phyloP scores from a whole-genome alignment of 2,329 filamentous ascomycete species.

The Aspergillus nomiae region DNA sequence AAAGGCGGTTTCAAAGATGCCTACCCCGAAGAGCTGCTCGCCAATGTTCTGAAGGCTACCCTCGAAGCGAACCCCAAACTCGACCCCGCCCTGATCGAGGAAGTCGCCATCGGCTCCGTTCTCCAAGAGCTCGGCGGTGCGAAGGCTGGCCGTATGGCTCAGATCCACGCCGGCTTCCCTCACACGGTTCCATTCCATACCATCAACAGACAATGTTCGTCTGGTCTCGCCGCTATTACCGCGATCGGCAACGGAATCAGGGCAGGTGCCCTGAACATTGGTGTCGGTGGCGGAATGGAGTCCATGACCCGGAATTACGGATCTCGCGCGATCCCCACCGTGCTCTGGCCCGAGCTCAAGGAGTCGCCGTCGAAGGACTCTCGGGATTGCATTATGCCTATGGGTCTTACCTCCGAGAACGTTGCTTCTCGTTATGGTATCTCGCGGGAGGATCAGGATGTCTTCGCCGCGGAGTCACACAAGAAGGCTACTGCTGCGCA shows the following conservation, averaged over 20 bases:
- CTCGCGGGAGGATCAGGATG: conserved; percentile 75
- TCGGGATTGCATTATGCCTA: conserved; percentile 87
- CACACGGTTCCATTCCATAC: conserved; percentile 77
- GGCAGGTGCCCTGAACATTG: conserved; percentile 70
- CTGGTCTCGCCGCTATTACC: conserved; percentile 75
- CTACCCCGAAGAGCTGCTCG: conserved; percentile 86
- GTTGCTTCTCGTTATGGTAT: conserved; percentile 78
- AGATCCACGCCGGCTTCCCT: conserved; percentile 79
- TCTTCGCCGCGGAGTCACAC: conserved; percentile 76
- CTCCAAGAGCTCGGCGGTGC: conserved; percentile 86
- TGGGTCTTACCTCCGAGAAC: conserved; percentile 90
- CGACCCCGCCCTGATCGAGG: conserved; percentile 69
- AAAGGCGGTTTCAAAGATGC: conserved; percentile 83
- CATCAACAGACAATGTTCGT: conserved; percentile 83
- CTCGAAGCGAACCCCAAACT: conserved; percentile 72
- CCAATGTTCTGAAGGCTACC: conserved; percentile 64
- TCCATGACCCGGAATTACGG: conserved; percentile 95
- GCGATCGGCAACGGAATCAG: conserved; percentile 73
- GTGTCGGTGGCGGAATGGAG: conserved; percentile 89
- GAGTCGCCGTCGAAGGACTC: conserved; percentile 68
- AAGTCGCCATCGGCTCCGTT: conserved; percentile 85
- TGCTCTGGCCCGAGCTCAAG: conserved; percentile 74
- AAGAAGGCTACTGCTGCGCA: conserved; percentile 71
- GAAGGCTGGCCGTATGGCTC: conserved; percentile 89
- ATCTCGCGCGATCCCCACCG: conserved; percentile 76